phyloP scores from a whole-genome alignment of 495 filamentous ascomycete species.

The Pyronema domesticum region DNA sequence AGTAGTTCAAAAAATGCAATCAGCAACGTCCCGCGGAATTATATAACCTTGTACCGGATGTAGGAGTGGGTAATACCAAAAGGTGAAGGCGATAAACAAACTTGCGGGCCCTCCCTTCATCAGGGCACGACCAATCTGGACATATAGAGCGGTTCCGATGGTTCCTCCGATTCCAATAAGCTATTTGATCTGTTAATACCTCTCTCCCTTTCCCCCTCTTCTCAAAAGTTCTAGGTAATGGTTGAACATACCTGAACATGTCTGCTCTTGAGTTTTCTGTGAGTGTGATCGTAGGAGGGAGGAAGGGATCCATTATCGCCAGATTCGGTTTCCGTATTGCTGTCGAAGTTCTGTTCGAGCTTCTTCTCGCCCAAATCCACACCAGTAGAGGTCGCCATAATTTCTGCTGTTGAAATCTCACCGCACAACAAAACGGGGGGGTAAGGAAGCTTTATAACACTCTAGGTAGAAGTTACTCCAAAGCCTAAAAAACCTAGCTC shows the following conservation, averaged over 20 bases:
- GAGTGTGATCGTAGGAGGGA: conserved; percentile 12
- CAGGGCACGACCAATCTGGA: conserved; percentile 51
- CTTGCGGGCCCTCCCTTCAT: conserved; percentile 57
- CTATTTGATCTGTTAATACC: conserved; percentile 25
- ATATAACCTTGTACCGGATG: not conserved
- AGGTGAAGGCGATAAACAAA: conserved; percentile 57
- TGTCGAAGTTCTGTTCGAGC: too few species aligned
- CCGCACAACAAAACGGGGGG: too few species aligned
- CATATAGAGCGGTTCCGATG: conserved; percentile 66
- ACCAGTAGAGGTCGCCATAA: too few species aligned
- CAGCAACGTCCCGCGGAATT: not conserved
- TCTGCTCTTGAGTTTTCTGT: conserved; percentile 16
- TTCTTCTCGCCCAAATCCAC: too few species aligned
- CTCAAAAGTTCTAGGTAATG: not conserved
- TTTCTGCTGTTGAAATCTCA: too few species aligned
- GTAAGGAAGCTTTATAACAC: too few species aligned
- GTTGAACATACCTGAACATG: conserved; percentile 12
- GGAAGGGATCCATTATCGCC: too few species aligned
- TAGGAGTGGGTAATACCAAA: conserved; percentile 34
- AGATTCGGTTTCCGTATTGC: too few species aligned
- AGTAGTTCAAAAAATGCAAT: conserved; percentile 8
- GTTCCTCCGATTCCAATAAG: conserved; percentile 61
- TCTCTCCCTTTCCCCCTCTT: conserved; percentile 15
- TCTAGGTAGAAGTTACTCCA: too few species aligned
- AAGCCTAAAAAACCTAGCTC: too few species aligned